Percentiles rank a stretch among this genome's conserved stretches.
Conservation (phyloP, 371 early-diverging fungal genomes). For the Globomyces sp. region DNA sequence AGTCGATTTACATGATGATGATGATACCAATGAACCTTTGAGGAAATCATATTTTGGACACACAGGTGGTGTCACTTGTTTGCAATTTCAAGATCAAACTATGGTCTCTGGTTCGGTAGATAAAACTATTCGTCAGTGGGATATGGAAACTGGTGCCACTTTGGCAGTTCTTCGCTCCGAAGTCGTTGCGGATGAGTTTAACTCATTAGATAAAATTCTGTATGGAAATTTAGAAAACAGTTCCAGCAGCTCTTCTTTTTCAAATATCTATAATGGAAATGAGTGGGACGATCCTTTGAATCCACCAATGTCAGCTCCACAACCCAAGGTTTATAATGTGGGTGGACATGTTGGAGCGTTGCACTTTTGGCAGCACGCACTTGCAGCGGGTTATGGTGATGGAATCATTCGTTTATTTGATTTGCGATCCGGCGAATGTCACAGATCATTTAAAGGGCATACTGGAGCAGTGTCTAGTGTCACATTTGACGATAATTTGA, state of each 20-base stretch:
- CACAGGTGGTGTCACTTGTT: slow-evolving; percentile 56
- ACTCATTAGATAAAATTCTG: neutral
- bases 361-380: slow-evolving; percentile 79
- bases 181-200: slow-evolving; percentile 16
- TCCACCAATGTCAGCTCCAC: neutral
- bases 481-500: slow-evolving; percentile 73
- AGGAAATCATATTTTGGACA: slow-evolving; percentile 50
- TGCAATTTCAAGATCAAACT: slow-evolving; percentile 47
- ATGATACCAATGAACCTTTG: slow-evolving; percentile 19
- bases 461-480: slow-evolving; percentile 66
- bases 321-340: slow-evolving; percentile 26
- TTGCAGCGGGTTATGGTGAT: slow-evolving; percentile 83
- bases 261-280: neutral
- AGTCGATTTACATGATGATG: slow-evolving; percentile 20
- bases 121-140: slow-evolving; percentile 88
- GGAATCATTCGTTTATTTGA: slow-evolving; percentile 90
- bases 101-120: slow-evolving; percentile 85
- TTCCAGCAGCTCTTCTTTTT: slow-evolving; percentile 21
- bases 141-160: slow-evolving; percentile 65
- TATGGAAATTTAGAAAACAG: slow-evolving; percentile 4
- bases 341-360: slow-evolving; percentile 61
- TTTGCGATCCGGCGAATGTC: slow-evolving; percentile 75
- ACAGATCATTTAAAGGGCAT: slow-evolving; percentile 68
- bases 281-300: slow-evolving; percentile 3
- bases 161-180: slow-evolving; percentile 44